Evolutionary conservation across 805 yeast genomes (phyloP).

Genomic region (Ogataea salicorniae): DNA sequence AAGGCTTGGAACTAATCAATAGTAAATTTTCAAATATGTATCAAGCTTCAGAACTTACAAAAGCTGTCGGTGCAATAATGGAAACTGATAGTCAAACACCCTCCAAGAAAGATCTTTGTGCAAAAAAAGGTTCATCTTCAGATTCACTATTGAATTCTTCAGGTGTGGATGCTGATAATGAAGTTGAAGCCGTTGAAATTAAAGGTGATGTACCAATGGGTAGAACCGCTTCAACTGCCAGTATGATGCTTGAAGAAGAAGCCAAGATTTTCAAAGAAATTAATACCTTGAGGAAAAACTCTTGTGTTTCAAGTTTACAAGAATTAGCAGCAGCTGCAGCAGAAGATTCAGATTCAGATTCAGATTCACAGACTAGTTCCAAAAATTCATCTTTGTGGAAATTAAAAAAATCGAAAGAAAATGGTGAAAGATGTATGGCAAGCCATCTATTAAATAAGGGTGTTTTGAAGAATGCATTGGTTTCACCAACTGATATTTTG

Average conservation of each 20-base stretch:
- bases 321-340: neutral
- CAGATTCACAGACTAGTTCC: neutral
- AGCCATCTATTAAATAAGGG: constrained; percentile 26
- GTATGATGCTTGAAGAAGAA: constrained; percentile 17
- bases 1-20: constrained; percentile 38
- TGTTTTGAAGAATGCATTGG: constrained; percentile 32
- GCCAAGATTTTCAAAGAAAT: constrained; percentile 15
- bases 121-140: neutral
- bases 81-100: constrained; percentile 3
- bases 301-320: neutral
- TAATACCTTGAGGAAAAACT: neutral
- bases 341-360: neutral
- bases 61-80: constrained; percentile 2
- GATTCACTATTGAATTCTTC: neutral
- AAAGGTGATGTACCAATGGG: constrained; percentile 8
- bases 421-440: too few relatives aligned
- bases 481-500: constrained; percentile 31
- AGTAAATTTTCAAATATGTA: constrained; percentile 7
- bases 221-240: constrained; percentile 6
- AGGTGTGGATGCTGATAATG: neutral
- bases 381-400: neutral
- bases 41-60: neutral
- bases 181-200: constrained; percentile 12
- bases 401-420: constrained; percentile 1
- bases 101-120: neutral